Base-by-base conservation (phyloP, 2,329 filamentous ascomycete genomes). In the Esteya vermicola region DNA sequence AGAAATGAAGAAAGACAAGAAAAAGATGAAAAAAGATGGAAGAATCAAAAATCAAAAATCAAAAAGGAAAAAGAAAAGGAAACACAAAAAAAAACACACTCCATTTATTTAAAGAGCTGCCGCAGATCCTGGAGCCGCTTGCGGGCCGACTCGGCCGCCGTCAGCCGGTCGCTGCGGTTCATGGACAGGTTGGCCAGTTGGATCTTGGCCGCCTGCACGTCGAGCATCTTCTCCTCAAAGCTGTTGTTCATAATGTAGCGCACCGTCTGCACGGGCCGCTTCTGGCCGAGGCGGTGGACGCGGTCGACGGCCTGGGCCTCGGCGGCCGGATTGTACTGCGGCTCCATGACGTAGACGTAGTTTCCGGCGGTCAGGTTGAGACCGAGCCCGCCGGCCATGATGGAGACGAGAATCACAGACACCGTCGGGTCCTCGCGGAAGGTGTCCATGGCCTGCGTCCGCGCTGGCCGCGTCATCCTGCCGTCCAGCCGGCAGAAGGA, bases 271-370 rank as follows among this genome's bases (percentile, higher is more conserved):
- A 98, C 91, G 12, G 79, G 74, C n/a, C 91, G 71, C 51, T 75
- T 91, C 64, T 98, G 91, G 1, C 91, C 88, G 2, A 95, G 66
- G 16, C 88, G 78, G 57, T 94, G 88, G 6, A 98, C 85, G 23
- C 91, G 84, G 56, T 96, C 91, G 8, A 96, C 72, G 2, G 91
- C 91, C 60, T 98, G 91, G 6, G 86, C 84, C 58, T 98, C 89
- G 0, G 88, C 85, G 0, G 86, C 88, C 0, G 91, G 91, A 53
- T 98, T 98, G 64, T 89, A 98, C 54, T 95, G 88, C 6, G 91
- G 91, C 57, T 98, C 91, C 89, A 98, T 96, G 51, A 96, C 82
- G 56, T 91, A 96, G 13, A 93, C 89, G 41, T 75, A 81, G 54
- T 78, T 91, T 25, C 81, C 89, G 0, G 83, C 69, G 0, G 88